Evolutionary conservation across 2,329 filamentous ascomycete species (phyloP), one percentile per base, ranked within the genome.

Genomic region (Sphaceloma murrayae): DNA sequence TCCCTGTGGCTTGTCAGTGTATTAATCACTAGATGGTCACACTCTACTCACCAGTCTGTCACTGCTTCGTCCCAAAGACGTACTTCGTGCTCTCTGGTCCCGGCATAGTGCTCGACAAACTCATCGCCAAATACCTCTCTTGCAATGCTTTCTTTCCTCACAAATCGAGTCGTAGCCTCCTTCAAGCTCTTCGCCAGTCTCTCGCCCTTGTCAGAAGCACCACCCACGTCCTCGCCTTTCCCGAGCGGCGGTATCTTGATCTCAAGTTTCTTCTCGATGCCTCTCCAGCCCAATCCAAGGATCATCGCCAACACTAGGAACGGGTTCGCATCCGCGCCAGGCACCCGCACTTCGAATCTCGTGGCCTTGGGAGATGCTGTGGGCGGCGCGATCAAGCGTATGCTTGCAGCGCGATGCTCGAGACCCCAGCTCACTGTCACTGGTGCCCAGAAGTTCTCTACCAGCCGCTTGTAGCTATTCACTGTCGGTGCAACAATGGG

Each of bases 391-490:
- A 98, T 95, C 24, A 98, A 66, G 13, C 91, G 77, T 52, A 98
- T 82, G 0, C 85, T 93, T 0, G 91, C 89, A 4, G 87, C 88
- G 49, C 91, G 85, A 62, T 98, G 89, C 64, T 96, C 91, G 4
- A 95, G 68, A 1, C 91, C 91, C 91, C 91, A 98, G 0, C 86
- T 94, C 0, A 96, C 91, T 0, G 89, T 95, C 4, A 98, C 91
- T 0, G 91, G 91, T 0, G 91, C 91, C 91, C 91, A 98, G 66
- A 95, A 96, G 67, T 96, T 96, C 69, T 98, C 91, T 2, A 98
- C 91, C 0, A 98, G 74, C 3, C 91, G 81, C 67, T 98, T 98
- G 72, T 98, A 98, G 49, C 85, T 94, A 72, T 98, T 98, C 58
- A 98, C 77, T 1, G 86, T 98, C 0, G 91, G 91, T 1, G 89